Percentiles rank a stretch among this genome's conserved stretches.
Conservation (phyloP, 257 asterid species). For the Nemophila menziesii region DNA sequence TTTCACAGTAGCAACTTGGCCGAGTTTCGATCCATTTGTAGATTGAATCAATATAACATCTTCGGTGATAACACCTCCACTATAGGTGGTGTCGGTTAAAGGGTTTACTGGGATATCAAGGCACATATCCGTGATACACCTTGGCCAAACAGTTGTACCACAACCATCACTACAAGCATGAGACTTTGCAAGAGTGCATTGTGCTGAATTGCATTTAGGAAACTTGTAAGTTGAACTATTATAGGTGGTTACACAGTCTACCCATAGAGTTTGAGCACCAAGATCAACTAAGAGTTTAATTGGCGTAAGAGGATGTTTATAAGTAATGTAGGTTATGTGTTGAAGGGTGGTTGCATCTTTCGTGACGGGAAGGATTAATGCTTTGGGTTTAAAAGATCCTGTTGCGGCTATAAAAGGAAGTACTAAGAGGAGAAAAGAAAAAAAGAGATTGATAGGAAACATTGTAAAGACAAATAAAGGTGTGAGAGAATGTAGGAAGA, state of each 20-base stretch:
- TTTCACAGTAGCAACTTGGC: background rate
- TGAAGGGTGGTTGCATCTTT: slow-evolving; percentile 9
- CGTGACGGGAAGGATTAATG: slow-evolving; percentile 1
- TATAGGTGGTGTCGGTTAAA: background rate
- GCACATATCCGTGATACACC: slow-evolving; percentile 8
- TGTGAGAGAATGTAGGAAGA: background rate
- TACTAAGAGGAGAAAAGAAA: background rate
- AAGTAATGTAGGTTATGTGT: slow-evolving; percentile 2
- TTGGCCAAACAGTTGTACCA: background rate
- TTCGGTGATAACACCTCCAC: slow-evolving; percentile 3
- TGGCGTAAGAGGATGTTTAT: slow-evolving; percentile 4
- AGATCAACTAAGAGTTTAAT: slow-evolving; percentile 5
- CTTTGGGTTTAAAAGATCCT: background rate
- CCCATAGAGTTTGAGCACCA: slow-evolving; percentile 9
- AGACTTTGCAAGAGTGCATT: slow-evolving; percentile 1
- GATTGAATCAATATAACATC: slow-evolving; percentile 3
- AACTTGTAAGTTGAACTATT: slow-evolving; percentile 7
- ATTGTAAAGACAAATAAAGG: too few relatives aligned
- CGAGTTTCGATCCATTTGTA: slow-evolving; percentile 1
- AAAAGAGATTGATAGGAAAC: too few relatives aligned
- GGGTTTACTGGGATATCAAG: background rate
- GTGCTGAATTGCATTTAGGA: background rate
- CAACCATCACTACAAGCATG: background rate
- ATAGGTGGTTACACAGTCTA: background rate
- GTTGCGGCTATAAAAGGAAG: background rate